Evolutionary conservation across 768 basidiomycete species (phyloP).

Genomic region (Boletus coccyginus): DNA sequence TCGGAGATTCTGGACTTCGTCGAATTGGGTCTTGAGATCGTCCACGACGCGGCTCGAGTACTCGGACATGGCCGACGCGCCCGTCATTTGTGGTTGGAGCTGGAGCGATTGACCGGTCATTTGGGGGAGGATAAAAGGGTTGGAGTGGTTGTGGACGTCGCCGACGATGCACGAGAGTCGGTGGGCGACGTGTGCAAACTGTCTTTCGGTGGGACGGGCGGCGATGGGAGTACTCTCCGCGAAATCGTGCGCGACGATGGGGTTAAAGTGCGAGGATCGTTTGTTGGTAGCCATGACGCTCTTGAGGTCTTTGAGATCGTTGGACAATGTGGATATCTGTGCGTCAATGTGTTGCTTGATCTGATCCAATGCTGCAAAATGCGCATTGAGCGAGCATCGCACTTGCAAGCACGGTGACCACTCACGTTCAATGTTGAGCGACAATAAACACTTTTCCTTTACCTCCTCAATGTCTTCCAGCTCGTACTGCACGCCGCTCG

Average conservation of each 20-base stretch:
- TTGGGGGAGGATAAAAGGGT: slow-evolving; percentile 50
- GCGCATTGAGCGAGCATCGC: slow-evolving; percentile 6
- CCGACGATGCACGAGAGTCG: slow-evolving; percentile 71
- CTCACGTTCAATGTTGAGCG: slow-evolving; percentile 96
- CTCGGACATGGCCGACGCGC: slow-evolving; percentile 70
- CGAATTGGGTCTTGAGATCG: slow-evolving; percentile 89
- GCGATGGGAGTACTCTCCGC: slow-evolving; percentile 65
- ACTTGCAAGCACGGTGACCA: slow-evolving; percentile 18
- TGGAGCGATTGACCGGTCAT: slow-evolving; percentile 63
- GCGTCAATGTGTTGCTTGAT: slow-evolving; percentile 97
- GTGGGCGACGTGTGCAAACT: slow-evolving; percentile 70
- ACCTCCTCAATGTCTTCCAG: slow-evolving; percentile 94
- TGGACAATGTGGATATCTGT: slow-evolving; percentile 80
- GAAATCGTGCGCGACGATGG: slow-evolving; percentile 53
- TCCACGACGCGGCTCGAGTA: slow-evolving; percentile 70
- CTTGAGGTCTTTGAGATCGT: slow-evolving; percentile 89
- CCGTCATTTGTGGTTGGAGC: slow-evolving; percentile 65
- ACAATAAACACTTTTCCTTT: slow-evolving; percentile 82
- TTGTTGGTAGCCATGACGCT: slow-evolving; percentile 54
- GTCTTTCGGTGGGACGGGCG: slow-evolving; percentile 69
- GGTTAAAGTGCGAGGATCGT: slow-evolving; percentile 49
- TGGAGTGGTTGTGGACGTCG: slow-evolving; percentile 32
- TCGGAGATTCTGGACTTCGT: slow-evolving; percentile 91
- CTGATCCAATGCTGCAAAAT: slow-evolving; percentile 81
- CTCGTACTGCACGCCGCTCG: slow-evolving; percentile 92